A percentile compares a stretch with the other conserved stretches of the same genome.
Evolutionary conservation across 1,139 yeast genomes (phyloP).

Genomic region (Geotrichum siamense): DNA sequence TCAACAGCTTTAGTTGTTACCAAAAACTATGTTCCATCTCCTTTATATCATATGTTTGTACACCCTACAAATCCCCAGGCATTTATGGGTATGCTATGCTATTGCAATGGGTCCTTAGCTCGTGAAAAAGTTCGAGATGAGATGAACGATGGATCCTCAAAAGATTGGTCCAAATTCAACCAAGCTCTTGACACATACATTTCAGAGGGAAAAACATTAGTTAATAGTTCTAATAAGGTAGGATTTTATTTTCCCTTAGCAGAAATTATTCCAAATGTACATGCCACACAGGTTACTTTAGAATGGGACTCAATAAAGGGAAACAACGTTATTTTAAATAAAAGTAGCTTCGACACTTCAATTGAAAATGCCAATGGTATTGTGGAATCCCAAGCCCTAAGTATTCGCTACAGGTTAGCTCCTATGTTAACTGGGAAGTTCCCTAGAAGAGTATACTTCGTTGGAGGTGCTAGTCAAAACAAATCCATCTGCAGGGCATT

Average conservation of each 20-base stretch:
- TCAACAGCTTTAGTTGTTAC: slow-evolving; percentile 82
- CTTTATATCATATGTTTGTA: slow-evolving; percentile 75
- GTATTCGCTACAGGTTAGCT: slow-evolving; percentile 72
- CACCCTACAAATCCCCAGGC: slow-evolving; percentile 75
- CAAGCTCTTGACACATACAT: slow-evolving; percentile 35
- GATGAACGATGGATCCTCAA: slow-evolving; percentile 37
- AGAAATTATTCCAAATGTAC: slow-evolving; percentile 63
- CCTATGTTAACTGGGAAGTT: slow-evolving; percentile 51
- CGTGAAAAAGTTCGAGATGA: slow-evolving; percentile 67
- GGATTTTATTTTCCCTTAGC: slow-evolving; percentile 85
- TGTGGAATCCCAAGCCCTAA: slow-evolving; percentile 79
- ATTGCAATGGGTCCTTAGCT: slow-evolving; percentile 86
- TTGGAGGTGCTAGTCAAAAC: slow-evolving; percentile 84
- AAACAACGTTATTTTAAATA: neutral
- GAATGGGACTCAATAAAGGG: neutral
- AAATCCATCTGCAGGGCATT: slow-evolving; percentile 57
- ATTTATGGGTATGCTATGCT: slow-evolving; percentile 94
- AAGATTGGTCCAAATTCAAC: slow-evolving; percentile 59
- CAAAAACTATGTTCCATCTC: slow-evolving; percentile 67
- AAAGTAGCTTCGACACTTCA: slow-evolving; percentile 20
- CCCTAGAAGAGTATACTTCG: slow-evolving; percentile 70
- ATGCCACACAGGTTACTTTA: slow-evolving; percentile 8
- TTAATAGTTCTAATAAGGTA: slow-evolving; percentile 26
- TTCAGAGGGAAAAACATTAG: slow-evolving; percentile 5
- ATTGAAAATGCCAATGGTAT: slow-evolving; percentile 71